These are phyloP conservation scores for Jamesozyma gamospora DNA, from an alignment of 805 yeast genomes.

Conservation along the genomic window DNA sequence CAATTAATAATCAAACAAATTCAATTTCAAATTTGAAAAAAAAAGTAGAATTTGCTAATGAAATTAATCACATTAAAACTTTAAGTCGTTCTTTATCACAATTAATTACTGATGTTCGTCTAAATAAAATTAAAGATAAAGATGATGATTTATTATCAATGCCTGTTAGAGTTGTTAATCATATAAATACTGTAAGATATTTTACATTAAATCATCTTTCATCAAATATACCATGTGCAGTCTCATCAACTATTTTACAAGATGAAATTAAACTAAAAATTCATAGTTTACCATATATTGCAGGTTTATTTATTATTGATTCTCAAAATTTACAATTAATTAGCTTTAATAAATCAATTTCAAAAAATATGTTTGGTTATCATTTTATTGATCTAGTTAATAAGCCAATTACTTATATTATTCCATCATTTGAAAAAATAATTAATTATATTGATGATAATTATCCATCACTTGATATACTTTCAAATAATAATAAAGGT, in stretches of 20 bases:
- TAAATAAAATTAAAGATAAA: conserved; percentile 15
- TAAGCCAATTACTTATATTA: conserved; percentile 42
- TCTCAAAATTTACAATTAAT: conserved; percentile 40
- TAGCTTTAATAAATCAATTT: conserved; percentile 71
- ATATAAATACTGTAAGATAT: conserved; percentile 51
- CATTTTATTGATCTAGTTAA: conserved; percentile 37
- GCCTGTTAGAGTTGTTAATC: conserved; percentile 32
- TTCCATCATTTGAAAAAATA: conserved; percentile 50
- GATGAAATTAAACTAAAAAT: conserved; percentile 48
- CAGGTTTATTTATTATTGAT: conserved; percentile 71
- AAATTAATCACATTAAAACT: conserved; percentile 15
- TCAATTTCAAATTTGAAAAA: conserved; percentile 6
- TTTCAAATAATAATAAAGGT: conserved; percentile 41
- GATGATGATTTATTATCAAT: conserved; percentile 25
- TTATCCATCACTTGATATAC: conserved; percentile 32
- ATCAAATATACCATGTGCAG: conserved; percentile 61
- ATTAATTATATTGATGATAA: conserved; percentile 27
- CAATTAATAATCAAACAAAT: conserved; percentile 1
- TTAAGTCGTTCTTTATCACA: conserved; percentile 22
- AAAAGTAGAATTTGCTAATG: conserved; percentile 23
- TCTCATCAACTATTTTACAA: conserved; percentile 48
- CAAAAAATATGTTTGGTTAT: conserved; percentile 68
- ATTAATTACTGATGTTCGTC: conserved; percentile 22
- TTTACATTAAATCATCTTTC: conserved; percentile 44
- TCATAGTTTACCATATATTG: conserved; percentile 74